These are phyloP conservation scores for Nicotiana noctiflora DNA, from an alignment of 257 asterid species.

Conservation along the genomic window DNA sequence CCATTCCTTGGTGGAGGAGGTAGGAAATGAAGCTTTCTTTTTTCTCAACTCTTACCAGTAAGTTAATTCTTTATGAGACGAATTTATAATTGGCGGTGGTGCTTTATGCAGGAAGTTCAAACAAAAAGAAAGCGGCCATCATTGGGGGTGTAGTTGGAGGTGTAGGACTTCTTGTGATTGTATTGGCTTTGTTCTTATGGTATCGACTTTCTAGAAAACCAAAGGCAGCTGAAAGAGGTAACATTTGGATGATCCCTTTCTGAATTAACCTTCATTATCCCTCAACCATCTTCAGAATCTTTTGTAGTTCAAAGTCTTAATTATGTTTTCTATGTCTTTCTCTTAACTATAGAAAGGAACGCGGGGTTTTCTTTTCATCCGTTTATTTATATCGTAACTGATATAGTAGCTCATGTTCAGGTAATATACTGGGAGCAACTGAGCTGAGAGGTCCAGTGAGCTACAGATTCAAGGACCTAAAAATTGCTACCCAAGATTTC, in stretches of 20 bases:
- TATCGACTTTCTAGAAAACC: constrained; percentile 41
- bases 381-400: neutral
- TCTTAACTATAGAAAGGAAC: neutral
- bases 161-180: constrained; percentile 40
- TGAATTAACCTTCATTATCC: neutral
- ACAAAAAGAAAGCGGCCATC: constrained; percentile 45
- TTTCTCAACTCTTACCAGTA: neutral
- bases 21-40: neutral
- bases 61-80: neutral
- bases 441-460: constrained; percentile 70
- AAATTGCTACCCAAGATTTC: constrained; percentile 54
- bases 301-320: neutral
- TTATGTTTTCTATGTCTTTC: neutral
- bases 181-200: constrained; percentile 41
- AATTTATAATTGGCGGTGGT: neutral
- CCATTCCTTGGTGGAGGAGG: constrained; percentile 45
- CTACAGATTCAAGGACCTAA: constrained; percentile 55
- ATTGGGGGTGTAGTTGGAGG: constrained; percentile 81
- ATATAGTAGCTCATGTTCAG: constrained; percentile 18
- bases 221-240: constrained; percentile 38
- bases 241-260: neutral
- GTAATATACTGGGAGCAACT: constrained; percentile 57
- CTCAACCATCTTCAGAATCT: neutral
- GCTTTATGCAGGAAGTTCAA: constrained; percentile 47
- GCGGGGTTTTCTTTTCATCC: neutral